Evolutionary conservation across 2,329 filamentous ascomycete genomes (phyloP), one percentile per base, ranked within the genome.

Genomic region (Beauveria pseudobassiana): DNA sequence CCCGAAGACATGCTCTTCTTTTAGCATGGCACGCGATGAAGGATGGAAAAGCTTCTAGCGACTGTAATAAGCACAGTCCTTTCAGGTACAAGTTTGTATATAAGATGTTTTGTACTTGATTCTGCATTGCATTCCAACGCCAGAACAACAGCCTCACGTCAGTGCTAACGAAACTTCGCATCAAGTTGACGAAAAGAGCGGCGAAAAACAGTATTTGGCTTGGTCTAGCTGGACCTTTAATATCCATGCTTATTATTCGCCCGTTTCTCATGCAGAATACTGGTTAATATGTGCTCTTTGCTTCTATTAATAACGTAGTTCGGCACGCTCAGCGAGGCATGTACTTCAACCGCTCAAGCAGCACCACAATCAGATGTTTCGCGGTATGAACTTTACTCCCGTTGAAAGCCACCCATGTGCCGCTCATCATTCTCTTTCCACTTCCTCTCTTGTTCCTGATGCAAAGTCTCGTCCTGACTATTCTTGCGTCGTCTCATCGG

Each of bases 1-100:
- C 87, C 91, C 64, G 82, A 87, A 16, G 85, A 93, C 70, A 69
- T 95, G 66, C 71, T 93, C 66, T 91, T 93, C 74, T 96, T 95
- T 70, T 95, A 74, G 22, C 40, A 48, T 10, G 50, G 30, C 9
- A 20, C 16, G 22, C 6, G 10, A 51, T 22, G 24, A 12, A 30
- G 3, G 9, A 30, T n/a, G 7, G 26, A 20, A 55, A 24, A 18
- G 24, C 12, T 38, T 16, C 14, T 12, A 50, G 20, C 22, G 9
- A 42, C 20, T 16, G 12, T 3, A 20, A 26, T 22, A 9, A 50
- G 5, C 4, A 24, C 7, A 6, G 16, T 14, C 1, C 18, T 55
- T 10, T n/a, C 24, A 20, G 38, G 30, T n/a, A 10, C 34, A 1
- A 30, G 30, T n/a, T 34, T n/a, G 40, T 56, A 45, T 34, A 55